phyloP scores from a whole-genome alignment of 768 basidiomycete species.

The Cyclocybe cylindracea region DNA sequence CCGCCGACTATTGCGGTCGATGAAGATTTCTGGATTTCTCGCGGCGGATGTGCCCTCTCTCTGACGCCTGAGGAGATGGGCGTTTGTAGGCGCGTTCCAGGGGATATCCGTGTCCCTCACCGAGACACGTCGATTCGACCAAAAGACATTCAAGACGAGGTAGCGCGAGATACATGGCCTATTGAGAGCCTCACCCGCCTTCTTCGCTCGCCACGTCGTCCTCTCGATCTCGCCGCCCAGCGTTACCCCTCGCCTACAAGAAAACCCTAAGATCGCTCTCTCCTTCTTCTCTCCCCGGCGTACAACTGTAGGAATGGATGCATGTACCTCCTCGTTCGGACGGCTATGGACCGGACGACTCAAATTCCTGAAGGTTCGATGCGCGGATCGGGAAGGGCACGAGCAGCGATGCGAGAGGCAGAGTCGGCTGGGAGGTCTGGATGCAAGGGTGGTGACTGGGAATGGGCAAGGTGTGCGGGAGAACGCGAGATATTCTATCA shows the following conservation, averaged over 20 bases:
- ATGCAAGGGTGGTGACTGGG: conserved; percentile 64
- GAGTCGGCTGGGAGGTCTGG: conserved; percentile 89
- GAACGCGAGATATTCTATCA: conserved; percentile 95
- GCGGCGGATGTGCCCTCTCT: no score
- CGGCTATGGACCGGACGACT: conserved; percentile 86
- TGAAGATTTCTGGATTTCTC: no score
- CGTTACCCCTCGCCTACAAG: conserved; percentile 46
- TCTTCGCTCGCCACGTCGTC: conserved; percentile 61
- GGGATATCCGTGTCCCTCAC: conserved; percentile 3
- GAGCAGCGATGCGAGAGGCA: conserved; percentile 78
- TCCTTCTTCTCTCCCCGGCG: no score
- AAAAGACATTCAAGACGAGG: conserved; percentile 48
- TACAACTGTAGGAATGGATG: no score
- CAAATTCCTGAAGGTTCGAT: conserved; percentile 87
- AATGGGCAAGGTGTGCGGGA: conserved; percentile 94
- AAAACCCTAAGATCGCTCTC: conserved; percentile 68
- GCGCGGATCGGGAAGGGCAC: conserved; percentile 71
- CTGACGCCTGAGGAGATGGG: conserved; percentile 41
- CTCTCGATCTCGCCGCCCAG: conserved; percentile 52
- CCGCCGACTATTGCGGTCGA: no score
- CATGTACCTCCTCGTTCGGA: conserved; percentile 60
- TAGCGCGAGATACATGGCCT: conserved; percentile 67
- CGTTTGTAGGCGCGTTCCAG: conserved; percentile 29
- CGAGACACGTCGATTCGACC: not conserved
- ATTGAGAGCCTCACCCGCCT: conserved; percentile 58